Base-by-base conservation (phyloP, 441 rosid genomes). In the Biscutella auriculata region DNA sequence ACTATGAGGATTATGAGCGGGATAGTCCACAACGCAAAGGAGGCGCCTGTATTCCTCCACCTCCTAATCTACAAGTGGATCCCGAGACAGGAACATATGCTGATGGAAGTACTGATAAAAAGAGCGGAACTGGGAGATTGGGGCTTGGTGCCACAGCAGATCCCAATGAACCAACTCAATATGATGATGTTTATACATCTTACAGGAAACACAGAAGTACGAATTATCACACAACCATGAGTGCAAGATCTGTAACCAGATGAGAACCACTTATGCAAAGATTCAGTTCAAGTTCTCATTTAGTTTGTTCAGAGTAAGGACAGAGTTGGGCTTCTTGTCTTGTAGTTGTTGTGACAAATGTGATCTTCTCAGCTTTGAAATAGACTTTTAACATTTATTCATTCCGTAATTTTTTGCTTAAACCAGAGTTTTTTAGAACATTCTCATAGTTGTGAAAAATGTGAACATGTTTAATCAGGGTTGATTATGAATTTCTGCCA, bases 1-100 rank as follows among this genome's bases (percentile, higher is more conserved):
- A 85, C 52, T 89, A 83, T 40, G 84, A 83, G 7, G 89, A 83
- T 26, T 77, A 82, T 10, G 87, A 83, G 63, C 76, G 86, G 70
- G 95, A 78, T 28, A 66, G 82, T 63, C 83, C 80, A 11, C 62
- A 73, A 45, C 88, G 96, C 14, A 89, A 85, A 64, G 97, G 95
- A 66, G 99, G 99, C 62, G 97, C 93, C 11, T 87, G 96, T 76
- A 89, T 89, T 64, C 97, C 96, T 55, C 99, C 99, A 16, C 99
- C 99, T 25, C 75, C 82, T 9, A 85, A 85, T 71, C 81, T 87
- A 34, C 95, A 89, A 74, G 77, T 82, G 17, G 99, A 93, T 67
- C 90, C 90, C 3, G 97, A 89, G 74, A 83, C 95, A 0, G 97
- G 99, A 48, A 68, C 88, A 21, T 85, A 73, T 57, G 88, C 91